A percentile compares a stretch with the other conserved stretches of the same genome.
phyloP scores from a whole-genome alignment of 2,329 filamentous ascomycete genomes.

The Westerdykella sp. region DNA sequence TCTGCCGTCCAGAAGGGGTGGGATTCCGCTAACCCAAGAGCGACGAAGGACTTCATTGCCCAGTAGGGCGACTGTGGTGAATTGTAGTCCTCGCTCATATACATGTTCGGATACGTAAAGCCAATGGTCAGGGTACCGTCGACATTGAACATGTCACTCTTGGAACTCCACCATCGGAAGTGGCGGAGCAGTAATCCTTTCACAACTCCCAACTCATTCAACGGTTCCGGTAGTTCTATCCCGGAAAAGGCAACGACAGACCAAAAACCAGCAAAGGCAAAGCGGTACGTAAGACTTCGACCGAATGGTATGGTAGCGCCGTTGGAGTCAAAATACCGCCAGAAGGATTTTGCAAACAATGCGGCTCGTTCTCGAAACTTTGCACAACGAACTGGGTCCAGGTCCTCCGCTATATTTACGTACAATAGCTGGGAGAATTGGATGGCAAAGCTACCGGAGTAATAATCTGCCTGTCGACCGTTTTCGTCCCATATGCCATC shows the following conservation, averaged over 20 bases:
- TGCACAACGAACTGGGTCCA: conserved; percentile 32
- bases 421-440: conserved; percentile 45
- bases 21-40: conserved; percentile 30
- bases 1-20: conserved; percentile 44
- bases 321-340: conserved; percentile 42
- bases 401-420: conserved; percentile 34
- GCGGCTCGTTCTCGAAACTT: conserved; percentile 34
- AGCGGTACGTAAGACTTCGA: conserved; percentile 47
- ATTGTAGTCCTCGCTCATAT: conserved; percentile 52
- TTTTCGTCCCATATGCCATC: conserved; percentile 39
- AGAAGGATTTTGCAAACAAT: conserved; percentile 37
- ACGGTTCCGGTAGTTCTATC: conserved; percentile 35
- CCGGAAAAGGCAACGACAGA: conserved; percentile 42
- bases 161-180: conserved; percentile 45
- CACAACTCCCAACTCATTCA: conserved; percentile 37
- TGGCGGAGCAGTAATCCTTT: conserved; percentile 49
- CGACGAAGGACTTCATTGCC: conserved; percentile 48
- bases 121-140: conserved; percentile 49
- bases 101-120: conserved; percentile 47
- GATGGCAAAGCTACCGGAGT: conserved; percentile 47
- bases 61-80: conserved; percentile 53
- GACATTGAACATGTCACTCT: conserved; percentile 41
- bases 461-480: conserved; percentile 42
- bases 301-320: conserved; percentile 50
- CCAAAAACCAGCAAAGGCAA: conserved; percentile 47